These are phyloP conservation scores for Corylus heterophylla DNA, from an alignment of 306 rosid species.

Conservation along the genomic window DNA sequence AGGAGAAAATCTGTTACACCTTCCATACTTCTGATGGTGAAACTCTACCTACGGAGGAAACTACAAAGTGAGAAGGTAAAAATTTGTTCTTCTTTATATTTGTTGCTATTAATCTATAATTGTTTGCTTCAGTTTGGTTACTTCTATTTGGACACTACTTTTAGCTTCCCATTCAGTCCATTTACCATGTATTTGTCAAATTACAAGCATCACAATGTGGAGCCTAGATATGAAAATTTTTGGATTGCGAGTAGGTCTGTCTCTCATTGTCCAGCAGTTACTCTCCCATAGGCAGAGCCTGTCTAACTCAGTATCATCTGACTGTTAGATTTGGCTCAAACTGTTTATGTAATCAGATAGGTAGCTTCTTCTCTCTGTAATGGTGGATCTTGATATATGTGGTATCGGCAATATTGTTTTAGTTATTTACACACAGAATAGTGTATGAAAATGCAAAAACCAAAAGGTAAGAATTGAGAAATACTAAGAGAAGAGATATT, in stretches of 20 bases:
- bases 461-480: not conserved
- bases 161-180: not conserved
- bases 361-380: not conserved
- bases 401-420: not conserved
- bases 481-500: not conserved
- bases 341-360: not conserved
- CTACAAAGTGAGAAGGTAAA: conserved; percentile 74
- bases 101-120: not conserved
- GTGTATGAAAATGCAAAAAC: not conserved
- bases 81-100: not conserved
- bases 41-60: conserved; percentile 69
- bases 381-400: not conserved
- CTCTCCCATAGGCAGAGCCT: not conserved
- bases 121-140: not conserved
- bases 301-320: not conserved
- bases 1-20: conserved; percentile 71
- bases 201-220: not conserved
- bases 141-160: not conserved
- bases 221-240: not conserved
- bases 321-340: not conserved
- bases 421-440: not conserved
- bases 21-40: conserved; percentile 78
- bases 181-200: not conserved
- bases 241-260: not conserved
- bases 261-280: not conserved